Evolutionary conservation across 2,329 filamentous ascomycete species (phyloP).

Genomic region (Thyridium curvatum): DNA sequence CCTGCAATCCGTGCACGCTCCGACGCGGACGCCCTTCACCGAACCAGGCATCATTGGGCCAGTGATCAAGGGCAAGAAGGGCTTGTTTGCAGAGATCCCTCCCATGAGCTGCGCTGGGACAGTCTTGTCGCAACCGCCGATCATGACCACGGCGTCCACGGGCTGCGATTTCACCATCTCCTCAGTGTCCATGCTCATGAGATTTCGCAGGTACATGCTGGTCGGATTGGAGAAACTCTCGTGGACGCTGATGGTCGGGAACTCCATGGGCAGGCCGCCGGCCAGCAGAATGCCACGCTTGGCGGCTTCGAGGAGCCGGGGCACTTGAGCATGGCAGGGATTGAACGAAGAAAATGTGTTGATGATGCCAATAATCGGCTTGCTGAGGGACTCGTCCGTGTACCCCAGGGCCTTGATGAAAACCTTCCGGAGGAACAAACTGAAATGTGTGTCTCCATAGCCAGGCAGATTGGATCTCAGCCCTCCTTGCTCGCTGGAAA

Average conservation of each 20-base stretch:
- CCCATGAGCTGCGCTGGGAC: slow-evolving; percentile 71
- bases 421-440: slow-evolving; percentile 66
- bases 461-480: slow-evolving; percentile 59
- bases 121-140: slow-evolving; percentile 71
- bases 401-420: slow-evolving; percentile 75
- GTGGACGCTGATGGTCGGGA: slow-evolving; percentile 67
- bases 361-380: slow-evolving; percentile 68
- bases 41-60: slow-evolving; percentile 70
- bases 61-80: slow-evolving; percentile 61
- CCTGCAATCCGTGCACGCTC: slow-evolving; percentile 69
- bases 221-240: slow-evolving; percentile 65
- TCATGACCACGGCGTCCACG: slow-evolving; percentile 59
- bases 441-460: slow-evolving; percentile 71
- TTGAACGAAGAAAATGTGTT: slow-evolving; percentile 71
- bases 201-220: slow-evolving; percentile 67
- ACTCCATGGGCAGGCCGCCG: slow-evolving; percentile 64
- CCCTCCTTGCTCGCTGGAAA: slow-evolving; percentile 40
- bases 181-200: slow-evolving; percentile 77
- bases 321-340: slow-evolving; percentile 66
- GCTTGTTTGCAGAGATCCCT: slow-evolving; percentile 68
- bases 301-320: slow-evolving; percentile 64
- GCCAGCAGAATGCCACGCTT: slow-evolving; percentile 62
- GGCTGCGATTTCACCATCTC: slow-evolving; percentile 72
- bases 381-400: slow-evolving; percentile 62
- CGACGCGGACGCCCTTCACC: slow-evolving; percentile 56